Percentiles rank a stretch among this genome's conserved stretches.
Conservation (phyloP, 805 yeast species). For the Wickerhamomyces sydowiorum region DNA sequence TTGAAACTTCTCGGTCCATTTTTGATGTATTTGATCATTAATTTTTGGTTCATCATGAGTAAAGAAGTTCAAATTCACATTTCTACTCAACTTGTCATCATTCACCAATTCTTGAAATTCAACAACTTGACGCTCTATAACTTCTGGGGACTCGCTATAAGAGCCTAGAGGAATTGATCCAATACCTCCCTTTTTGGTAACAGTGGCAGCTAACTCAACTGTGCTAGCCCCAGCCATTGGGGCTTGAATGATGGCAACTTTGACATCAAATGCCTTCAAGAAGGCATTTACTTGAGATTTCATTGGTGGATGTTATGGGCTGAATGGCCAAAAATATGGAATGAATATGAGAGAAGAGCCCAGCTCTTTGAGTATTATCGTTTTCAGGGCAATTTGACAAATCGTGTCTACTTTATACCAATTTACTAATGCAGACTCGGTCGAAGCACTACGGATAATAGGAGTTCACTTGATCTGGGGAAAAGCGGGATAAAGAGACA, state of each 20-base stretch:
- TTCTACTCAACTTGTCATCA: conserved; percentile 3
- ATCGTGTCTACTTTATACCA: too few species aligned
- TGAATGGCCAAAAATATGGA: too few species aligned
- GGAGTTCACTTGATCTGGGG: too few species aligned
- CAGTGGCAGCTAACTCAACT: conserved; percentile 36
- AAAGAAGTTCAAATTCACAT: conserved; percentile 43
- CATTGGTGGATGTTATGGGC: conserved; percentile 5
- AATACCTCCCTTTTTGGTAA: conserved; percentile 39
- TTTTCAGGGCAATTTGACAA: too few species aligned
- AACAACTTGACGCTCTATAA: conserved; percentile 7
- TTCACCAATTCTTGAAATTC: conserved; percentile 9
- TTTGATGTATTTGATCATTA: conserved; percentile 9
- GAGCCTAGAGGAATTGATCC: conserved; percentile 37
- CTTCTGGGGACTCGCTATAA: conserved; percentile 5
- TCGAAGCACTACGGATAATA: too few species aligned
- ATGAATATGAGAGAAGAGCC: too few species aligned
- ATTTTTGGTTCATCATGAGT: conserved; percentile 28
- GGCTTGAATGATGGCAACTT: conserved; percentile 43
- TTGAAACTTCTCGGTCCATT: conserved; percentile 19
- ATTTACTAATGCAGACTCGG: too few species aligned
- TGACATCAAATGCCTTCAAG: conserved; percentile 24
- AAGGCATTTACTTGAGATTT: conserved; percentile 11
- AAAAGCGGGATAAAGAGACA: too few species aligned
- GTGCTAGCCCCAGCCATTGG: conserved; percentile 59
- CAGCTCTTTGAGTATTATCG: too few species aligned